Conservation (phyloP, 2,329 filamentous ascomycete genomes). For the Aspergillus sp. region DNA sequence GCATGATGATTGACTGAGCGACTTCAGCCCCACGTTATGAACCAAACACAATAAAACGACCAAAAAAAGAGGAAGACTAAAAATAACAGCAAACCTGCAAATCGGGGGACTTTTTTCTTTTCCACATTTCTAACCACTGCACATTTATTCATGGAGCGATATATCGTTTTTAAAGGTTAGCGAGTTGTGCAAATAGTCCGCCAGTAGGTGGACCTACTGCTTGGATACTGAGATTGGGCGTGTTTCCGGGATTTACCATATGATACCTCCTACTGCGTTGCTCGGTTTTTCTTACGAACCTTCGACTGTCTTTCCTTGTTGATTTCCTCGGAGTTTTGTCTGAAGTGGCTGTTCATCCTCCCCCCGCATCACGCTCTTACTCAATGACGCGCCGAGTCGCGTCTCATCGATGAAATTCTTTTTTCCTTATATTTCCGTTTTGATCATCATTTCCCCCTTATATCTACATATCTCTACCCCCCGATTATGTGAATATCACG, state of each 20-base stretch:
- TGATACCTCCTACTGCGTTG: conserved; percentile 33
- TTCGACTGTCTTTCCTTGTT: conserved; percentile 14
- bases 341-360: conserved; percentile 1
- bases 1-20: conserved; percentile 50
- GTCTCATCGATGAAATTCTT: conserved; percentile 20
- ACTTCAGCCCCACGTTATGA: background rate
- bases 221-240: conserved; percentile 19
- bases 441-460: background rate
- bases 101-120: background rate
- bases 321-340: conserved; percentile 10
- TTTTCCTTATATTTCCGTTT: conserved; percentile 10
- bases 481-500: conserved; percentile 24
- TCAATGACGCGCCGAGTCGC: conserved; percentile 22
- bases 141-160: conserved; percentile 8
- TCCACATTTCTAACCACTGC: background rate
- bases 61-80: background rate
- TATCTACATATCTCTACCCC: background rate
- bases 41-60: conserved; percentile 13
- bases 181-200: conserved; percentile 11
- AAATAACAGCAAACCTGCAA: conserved; percentile 2
- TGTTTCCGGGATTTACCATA: conserved; percentile 27
- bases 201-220: conserved; percentile 5
- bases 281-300: conserved; percentile 23
- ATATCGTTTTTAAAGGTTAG: conserved; percentile 17
- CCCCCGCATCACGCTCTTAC: conserved; percentile 9